Base-by-base conservation (phyloP, 805 yeast genomes). In the Saccharomycopsis sp. region DNA sequence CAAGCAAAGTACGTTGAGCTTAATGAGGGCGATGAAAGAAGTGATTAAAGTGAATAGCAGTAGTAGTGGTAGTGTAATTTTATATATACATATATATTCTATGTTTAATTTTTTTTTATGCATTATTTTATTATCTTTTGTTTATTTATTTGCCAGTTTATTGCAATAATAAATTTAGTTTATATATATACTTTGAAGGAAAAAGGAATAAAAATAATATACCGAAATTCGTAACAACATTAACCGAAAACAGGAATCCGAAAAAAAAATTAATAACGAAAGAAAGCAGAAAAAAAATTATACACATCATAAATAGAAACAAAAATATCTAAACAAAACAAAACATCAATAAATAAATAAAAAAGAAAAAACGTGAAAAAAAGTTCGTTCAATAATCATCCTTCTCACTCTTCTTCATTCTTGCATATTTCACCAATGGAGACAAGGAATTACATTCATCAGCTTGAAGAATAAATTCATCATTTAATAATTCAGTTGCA, bases 381-480 rank as follows among this genome's bases (percentile, higher is more conserved):
- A n/a, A n/a, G n/a, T n/a, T n/a, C n/a, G n/a, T n/a, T n/a, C n/a
- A 43, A 20, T 40, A 40, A 29, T 43, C 44, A 20, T 38, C 46
- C 11, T 17, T 29, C 7, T 44, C 48, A 34, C 40, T 38, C 40
- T 81, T 82, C 59, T 83, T 85, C 73, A 75, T 69, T 43, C 85
- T 65, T 0, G 93, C 89, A 23, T 81, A 65, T 57, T 75, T 80
- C 11, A 85, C 94, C 59, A 85, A 67, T 4, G 90, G 93, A 5
- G 86, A 75, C 53, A 85, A 69, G 1, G 81, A 67, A 8, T 66
- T 57, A 27, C 78, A 83, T 32, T 73, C 75, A 53, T 79, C 86
- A 6, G 84, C 77, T 32, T 77, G 74, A 16, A 60, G 51, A 35
- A 83, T 79, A 49, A 85, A 87, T 44, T 72, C 73, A 58, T 85